phyloP scores from a whole-genome alignment of 345 rosid species.

The Eucalyptus cladocalyx region DNA sequence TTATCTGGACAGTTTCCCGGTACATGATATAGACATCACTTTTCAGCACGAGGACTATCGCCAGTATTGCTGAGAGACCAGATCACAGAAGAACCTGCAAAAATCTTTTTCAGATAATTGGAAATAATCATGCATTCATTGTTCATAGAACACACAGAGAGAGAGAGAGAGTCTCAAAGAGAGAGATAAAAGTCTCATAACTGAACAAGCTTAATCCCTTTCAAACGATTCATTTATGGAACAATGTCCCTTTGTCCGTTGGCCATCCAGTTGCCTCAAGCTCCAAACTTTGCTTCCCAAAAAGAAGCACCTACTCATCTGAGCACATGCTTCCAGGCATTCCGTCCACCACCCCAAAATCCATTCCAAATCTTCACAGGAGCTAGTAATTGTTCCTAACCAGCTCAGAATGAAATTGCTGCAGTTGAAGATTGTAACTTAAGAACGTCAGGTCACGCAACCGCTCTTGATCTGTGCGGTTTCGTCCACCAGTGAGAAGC shows the following conservation, averaged over 20 bases:
- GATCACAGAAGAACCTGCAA: background rate
- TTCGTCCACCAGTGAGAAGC: constrained; percentile 7
- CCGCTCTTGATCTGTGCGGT: constrained; percentile 1
- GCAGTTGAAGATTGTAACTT: constrained; percentile 38
- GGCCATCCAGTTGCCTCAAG: background rate
- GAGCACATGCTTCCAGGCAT: background rate
- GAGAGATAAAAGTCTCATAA: background rate
- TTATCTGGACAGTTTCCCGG: background rate
- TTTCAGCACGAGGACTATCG: background rate
- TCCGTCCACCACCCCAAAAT: constrained; percentile 4
- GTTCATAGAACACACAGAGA: background rate
- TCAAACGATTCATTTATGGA: background rate
- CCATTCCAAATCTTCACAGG: constrained; percentile 5
- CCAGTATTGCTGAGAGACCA: background rate
- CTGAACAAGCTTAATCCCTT: background rate
- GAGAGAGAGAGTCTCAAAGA: too few species aligned
- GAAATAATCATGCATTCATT: background rate
- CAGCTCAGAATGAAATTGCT: background rate
- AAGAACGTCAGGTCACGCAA: constrained; percentile 16
- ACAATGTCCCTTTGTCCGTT: background rate
- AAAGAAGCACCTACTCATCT: background rate
- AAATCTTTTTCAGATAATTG: background rate
- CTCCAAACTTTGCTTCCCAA: constrained; percentile 7
- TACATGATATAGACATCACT: background rate
- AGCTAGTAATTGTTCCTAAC: background rate